Conservation (phyloP, 1,284 basidiomycete genomes). For the Hypsizygus ulmarius region DNA sequence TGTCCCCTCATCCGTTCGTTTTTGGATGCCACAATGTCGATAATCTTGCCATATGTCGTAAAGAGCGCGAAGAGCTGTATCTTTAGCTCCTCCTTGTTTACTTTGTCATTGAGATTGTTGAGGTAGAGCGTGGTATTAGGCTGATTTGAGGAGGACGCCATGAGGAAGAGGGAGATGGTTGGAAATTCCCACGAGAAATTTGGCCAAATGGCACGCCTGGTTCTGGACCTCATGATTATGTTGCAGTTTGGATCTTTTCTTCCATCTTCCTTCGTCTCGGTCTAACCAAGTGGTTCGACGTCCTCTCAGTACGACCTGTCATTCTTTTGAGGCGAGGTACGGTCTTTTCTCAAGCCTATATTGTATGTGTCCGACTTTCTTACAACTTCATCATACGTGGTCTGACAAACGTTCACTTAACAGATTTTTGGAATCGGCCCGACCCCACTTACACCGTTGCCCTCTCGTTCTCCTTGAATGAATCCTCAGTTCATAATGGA, state of each 20-base stretch:
- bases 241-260: constrained; percentile 13
- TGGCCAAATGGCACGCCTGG: constrained; percentile 4
- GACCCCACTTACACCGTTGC: constrained; percentile 2
- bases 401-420: constrained; percentile 11
- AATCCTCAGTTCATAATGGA: constrained; percentile 19
- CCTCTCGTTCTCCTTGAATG: constrained; percentile 11
- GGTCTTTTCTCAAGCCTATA: neutral
- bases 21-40: constrained; percentile 95
- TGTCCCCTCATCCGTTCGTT: constrained; percentile 87
- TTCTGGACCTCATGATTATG: neutral
- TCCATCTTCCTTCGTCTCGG: neutral
- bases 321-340: neutral
- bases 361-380: neutral
- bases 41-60: constrained; percentile 87
- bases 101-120: constrained; percentile 91
- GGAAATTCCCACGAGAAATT: constrained; percentile 37
- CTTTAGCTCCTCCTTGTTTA: constrained; percentile 91
- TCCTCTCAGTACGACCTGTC: neutral
- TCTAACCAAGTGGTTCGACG: neutral
- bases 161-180: constrained; percentile 22
- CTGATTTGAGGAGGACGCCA: constrained; percentile 53
- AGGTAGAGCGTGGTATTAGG: constrained; percentile 92
- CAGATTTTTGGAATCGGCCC: constrained; percentile 18
- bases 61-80: constrained; percentile 88
- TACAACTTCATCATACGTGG: constrained; percentile 7